Evolutionary conservation across 805 yeast genomes (phyloP), one percentile per base, ranked within the genome.

Genomic region (Jamesozyma spencerorum): DNA sequence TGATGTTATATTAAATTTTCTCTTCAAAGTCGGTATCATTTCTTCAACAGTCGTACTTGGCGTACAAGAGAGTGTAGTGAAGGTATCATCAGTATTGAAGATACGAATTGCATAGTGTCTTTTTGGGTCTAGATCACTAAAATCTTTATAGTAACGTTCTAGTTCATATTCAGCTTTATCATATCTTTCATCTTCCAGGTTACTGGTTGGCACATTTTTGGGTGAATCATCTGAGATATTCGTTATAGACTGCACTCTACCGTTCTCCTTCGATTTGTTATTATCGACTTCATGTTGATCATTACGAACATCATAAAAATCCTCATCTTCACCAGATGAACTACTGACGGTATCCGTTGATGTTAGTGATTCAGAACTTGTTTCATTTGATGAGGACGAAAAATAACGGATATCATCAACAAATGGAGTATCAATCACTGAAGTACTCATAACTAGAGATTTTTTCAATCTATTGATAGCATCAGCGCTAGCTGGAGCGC

Each of bases 31-130:
- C 26, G 74, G 76, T 31, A 90, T 66, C 39, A 92, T 64, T 36
- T 86, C 94, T 6, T 77, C 71, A 0, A 86, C 84, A 0, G 90
- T 76, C 1, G 87, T 82, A 43, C 81, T 84, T 27, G 83, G 70
- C 0, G 90, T 76, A 54, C 94, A 81, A 13, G 87, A 77, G 17
- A 90, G 65, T 1, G 95, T 85, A 0, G 79, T 69, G 13, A 92
- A 82, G 48, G 86, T 85, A 10, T 87, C 82, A 50, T 86, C 88
- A 43, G 85, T 94, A 43, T 82, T 77, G 64, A 83, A 87, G 1
- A 90, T 79, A 45, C 95, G 77, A 18, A 90, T 66, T 3, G 60
- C 63, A 34, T 63, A 64, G 36, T 54, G 58, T 30, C 55, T 53
- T 8, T 52, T 53, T 29, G 55, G 50, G 43, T 60, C 55, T 29